A percentile compares a stretch with the other conserved stretches of the same genome.
phyloP scores from a whole-genome alignment of 1,284 basidiomycete genomes.

The Cryptococcus jaspeensis region DNA sequence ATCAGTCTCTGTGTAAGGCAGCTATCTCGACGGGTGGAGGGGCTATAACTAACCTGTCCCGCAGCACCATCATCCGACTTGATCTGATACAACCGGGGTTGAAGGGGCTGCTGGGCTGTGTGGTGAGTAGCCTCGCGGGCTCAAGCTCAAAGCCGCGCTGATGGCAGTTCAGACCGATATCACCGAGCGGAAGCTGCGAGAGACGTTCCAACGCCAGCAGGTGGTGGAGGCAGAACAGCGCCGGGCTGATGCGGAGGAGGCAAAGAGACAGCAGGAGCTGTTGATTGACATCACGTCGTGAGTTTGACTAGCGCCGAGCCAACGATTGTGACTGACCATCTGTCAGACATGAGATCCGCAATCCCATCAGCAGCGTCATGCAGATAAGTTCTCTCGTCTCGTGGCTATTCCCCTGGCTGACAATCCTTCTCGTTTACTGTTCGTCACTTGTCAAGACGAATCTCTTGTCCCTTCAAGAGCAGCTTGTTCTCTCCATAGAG shows the following conservation, averaged over 20 bases:
- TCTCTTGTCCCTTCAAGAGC: constrained; percentile 36
- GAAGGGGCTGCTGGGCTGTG: constrained; percentile 36
- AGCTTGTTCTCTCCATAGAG: constrained; percentile 28
- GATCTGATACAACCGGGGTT: constrained; percentile 27
- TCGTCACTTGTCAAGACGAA: constrained; percentile 47
- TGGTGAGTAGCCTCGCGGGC: constrained; percentile 11
- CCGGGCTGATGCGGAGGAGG: constrained; percentile 47
- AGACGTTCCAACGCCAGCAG: constrained; percentile 39
- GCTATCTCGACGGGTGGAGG: not conserved
- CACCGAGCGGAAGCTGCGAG: constrained; percentile 45
- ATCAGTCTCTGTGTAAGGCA: not conserved
- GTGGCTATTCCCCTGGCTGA: constrained; percentile 5
- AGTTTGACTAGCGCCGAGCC: not conserved
- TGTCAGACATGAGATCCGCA: constrained; percentile 46
- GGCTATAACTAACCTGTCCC: constrained; percentile 1
- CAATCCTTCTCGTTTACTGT: constrained; percentile 29
- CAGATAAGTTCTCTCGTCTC: constrained; percentile 24
- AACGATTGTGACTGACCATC: not conserved
- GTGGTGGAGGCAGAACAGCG: constrained; percentile 46
- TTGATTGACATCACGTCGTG: constrained; percentile 49
- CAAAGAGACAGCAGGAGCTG: constrained; percentile 47
- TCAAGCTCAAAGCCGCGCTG: not conserved
- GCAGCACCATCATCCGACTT: constrained; percentile 36
- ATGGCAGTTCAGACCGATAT: constrained; percentile 29
- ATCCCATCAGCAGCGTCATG: constrained; percentile 42